phyloP scores from a whole-genome alignment of 306 rosid genomes.

The Quercus variabilis region DNA sequence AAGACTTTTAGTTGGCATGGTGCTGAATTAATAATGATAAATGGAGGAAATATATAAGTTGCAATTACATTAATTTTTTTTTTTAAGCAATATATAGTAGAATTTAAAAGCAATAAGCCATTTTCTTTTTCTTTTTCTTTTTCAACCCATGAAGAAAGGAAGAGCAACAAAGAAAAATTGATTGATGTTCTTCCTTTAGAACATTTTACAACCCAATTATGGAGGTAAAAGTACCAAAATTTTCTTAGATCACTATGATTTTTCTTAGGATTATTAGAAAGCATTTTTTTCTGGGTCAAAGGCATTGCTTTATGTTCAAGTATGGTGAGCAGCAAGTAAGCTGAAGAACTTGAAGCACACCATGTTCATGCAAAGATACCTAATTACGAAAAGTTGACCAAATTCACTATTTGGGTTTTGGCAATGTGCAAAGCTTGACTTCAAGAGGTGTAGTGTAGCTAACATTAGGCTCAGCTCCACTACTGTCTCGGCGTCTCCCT shows the following conservation, averaged over 20 bases:
- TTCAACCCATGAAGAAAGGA: neutral
- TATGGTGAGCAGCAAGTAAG: slow-evolving; percentile 31
- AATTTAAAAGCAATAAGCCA: no score
- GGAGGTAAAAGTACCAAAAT: neutral
- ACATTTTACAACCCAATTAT: neutral
- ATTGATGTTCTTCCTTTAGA: neutral
- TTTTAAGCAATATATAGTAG: no score
- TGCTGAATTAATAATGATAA: no score
- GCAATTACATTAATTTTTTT: no score
- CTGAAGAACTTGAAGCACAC: slow-evolving; percentile 9
- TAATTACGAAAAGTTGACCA: slow-evolving; percentile 56
- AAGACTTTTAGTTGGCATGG: no score
- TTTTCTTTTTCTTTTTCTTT: no score
- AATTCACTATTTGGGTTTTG: slow-evolving; percentile 20
- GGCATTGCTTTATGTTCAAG: slow-evolving; percentile 44
- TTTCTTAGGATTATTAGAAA: slow-evolving; percentile 9
- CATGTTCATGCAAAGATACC: slow-evolving; percentile 40
- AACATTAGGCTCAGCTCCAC: slow-evolving; percentile 53
- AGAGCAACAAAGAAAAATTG: neutral
- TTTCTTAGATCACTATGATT: neutral
- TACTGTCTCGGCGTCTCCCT: slow-evolving; percentile 3
- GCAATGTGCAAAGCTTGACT: slow-evolving; percentile 15
- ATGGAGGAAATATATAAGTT: no score
- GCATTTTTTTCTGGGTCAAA: slow-evolving; percentile 31
- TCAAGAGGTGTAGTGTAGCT: slow-evolving; percentile 18